These are phyloP conservation scores for Diospyros kaki DNA, from an alignment of 148 eudicot genomes.

Conservation along the genomic window DNA sequence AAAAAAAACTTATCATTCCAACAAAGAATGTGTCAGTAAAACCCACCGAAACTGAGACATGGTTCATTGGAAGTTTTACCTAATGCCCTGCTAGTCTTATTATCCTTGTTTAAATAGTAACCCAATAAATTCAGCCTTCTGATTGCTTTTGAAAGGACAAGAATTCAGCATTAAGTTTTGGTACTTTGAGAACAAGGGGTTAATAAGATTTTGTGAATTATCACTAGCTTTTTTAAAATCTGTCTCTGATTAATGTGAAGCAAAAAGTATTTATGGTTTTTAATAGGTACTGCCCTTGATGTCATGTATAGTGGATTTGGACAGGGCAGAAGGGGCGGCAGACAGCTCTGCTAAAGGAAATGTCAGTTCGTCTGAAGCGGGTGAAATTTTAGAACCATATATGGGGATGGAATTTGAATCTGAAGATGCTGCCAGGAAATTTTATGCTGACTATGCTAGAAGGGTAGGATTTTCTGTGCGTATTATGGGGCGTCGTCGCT, in stretches of 20 bases:
- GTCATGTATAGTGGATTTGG: constrained; percentile 29
- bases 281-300: constrained; percentile 9
- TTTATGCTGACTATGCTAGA: constrained; percentile 43
- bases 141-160: background rate
- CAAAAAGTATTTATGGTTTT: background rate
- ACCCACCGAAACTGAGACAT: background rate
- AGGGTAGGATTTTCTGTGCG: constrained; percentile 44
- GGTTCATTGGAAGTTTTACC: background rate
- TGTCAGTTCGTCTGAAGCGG: constrained; percentile 14
- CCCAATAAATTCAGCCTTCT: background rate
- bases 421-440: constrained; percentile 44
- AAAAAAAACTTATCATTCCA: background rate
- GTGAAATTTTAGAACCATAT: constrained; percentile 33
- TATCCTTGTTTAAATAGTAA: background rate
- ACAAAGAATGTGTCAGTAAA: background rate
- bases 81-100: background rate
- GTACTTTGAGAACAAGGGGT: background rate
- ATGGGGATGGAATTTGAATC: constrained; percentile 57
- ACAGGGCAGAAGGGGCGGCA: constrained; percentile 12
- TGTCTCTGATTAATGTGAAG: background rate
- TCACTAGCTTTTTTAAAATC: background rate
- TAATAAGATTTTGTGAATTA: background rate
- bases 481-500: constrained; percentile 48
- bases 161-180: background rate
- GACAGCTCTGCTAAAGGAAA: constrained; percentile 14